These are phyloP conservation scores for Escovopsis weberi DNA, from an alignment of 2,329 filamentous ascomycete species.

Conservation along the genomic window DNA sequence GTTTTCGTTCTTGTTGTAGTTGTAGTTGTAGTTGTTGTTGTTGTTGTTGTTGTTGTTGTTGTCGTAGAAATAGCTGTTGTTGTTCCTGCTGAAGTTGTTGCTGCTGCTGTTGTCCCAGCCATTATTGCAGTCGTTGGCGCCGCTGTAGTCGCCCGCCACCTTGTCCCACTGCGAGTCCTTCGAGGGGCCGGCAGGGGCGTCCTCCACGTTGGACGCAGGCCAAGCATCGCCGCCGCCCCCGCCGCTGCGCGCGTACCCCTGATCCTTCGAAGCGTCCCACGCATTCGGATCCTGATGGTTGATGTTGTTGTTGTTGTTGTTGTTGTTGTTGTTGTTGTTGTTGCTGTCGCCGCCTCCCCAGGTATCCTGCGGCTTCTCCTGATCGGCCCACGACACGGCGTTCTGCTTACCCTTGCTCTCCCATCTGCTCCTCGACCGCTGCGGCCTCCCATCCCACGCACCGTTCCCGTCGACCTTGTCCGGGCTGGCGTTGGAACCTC, in stretches of 20 bases:
- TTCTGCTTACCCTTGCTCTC: neutral
- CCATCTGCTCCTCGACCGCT: neutral
- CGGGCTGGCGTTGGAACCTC: conserved; percentile 2
- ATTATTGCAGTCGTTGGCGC: too few relatives aligned
- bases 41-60: neutral
- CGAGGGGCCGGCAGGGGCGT: too few relatives aligned
- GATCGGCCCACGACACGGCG: conserved; percentile 2
- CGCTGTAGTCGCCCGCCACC: too few relatives aligned
- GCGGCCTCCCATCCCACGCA: neutral
- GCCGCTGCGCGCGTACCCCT: neutral
- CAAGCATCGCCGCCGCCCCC: too few relatives aligned
- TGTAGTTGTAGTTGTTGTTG: neutral
- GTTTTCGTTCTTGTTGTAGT: conserved; percentile 5
- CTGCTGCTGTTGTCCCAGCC: neutral
- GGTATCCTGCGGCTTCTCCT: conserved; percentile 1
- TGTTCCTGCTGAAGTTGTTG: neutral
- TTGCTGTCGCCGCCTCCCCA: neutral
- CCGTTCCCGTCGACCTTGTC: conserved; percentile 4
- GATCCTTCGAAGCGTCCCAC: conserved; percentile 1
- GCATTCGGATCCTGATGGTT: neutral
- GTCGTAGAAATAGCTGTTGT: too few relatives aligned
- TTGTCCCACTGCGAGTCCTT: neutral
- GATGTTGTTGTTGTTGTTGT: neutral
- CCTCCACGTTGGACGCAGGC: too few relatives aligned
- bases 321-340: neutral